Percentiles rank a stretch among this genome's conserved stretches.
These are phyloP conservation scores for Ganoderma leucocontextum DNA, from an alignment of 1,284 basidiomycete species.

Conservation along the genomic window DNA sequence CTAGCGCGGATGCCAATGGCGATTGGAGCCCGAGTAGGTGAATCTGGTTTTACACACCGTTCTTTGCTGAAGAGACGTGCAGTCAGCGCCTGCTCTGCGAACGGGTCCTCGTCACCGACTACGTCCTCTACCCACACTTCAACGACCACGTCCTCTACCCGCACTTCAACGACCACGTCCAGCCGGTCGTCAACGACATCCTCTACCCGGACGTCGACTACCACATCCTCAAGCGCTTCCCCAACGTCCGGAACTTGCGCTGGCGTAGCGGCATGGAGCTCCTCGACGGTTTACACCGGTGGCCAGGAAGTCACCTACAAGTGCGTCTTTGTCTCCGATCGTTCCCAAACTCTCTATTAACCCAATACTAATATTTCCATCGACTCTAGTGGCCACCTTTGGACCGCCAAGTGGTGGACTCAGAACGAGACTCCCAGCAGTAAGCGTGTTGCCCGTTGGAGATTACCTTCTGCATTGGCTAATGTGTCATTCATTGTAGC, in stretches of 20 bases:
- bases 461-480: background rate
- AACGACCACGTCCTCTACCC: slow-evolving; percentile 27
- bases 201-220: slow-evolving; percentile 34
- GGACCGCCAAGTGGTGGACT: slow-evolving; percentile 68
- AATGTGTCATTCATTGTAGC: background rate
- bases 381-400: slow-evolving; percentile 49
- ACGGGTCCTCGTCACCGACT: slow-evolving; percentile 6
- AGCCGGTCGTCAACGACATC: too few species aligned
- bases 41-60: background rate
- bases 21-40: slow-evolving; percentile 73
- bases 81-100: slow-evolving; percentile 66
- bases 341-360: background rate
- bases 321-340: slow-evolving; percentile 44
- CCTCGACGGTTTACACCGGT: slow-evolving; percentile 53
- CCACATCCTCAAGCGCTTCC: slow-evolving; percentile 37
- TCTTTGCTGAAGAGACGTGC: slow-evolving; percentile 23
- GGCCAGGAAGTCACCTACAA: slow-evolving; percentile 57
- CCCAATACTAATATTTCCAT: background rate
- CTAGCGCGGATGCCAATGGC: slow-evolving; percentile 56
- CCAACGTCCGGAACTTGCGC: slow-evolving; percentile 51
- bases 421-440: slow-evolving; percentile 62
- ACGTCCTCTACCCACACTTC: slow-evolving; percentile 27
- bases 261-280: slow-evolving; percentile 61
- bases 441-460: slow-evolving; percentile 25
- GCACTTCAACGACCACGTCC: slow-evolving; percentile 34